These are phyloP conservation scores for Strigomonas galati DNA, from an alignment of 208 protist species.

Conservation along the genomic window DNA sequence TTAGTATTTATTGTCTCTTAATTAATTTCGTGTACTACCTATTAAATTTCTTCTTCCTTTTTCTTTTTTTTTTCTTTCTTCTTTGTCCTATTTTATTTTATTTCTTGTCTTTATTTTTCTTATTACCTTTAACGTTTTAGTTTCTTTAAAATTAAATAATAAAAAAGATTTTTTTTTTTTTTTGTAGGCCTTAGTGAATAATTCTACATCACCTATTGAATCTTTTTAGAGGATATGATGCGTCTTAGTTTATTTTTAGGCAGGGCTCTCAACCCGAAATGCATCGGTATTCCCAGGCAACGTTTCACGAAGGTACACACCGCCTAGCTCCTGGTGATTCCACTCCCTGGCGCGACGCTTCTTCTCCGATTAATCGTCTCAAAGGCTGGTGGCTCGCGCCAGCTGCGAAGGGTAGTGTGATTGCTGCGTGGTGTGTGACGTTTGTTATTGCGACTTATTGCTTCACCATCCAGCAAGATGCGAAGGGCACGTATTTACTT, in stretches of 20 bases:
- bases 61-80: slow-evolving; percentile 1
- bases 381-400: slow-evolving; percentile 77
- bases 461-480: slow-evolving; percentile 83
- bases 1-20: neutral
- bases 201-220: no score
- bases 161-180: slow-evolving; percentile 11
- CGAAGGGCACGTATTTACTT: slow-evolving; percentile 82
- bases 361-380: slow-evolving; percentile 73
- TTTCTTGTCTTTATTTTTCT: neutral
- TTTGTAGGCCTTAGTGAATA: slow-evolving; percentile 7
- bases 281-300: slow-evolving; percentile 77
- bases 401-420: slow-evolving; percentile 77
- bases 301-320: slow-evolving; percentile 86
- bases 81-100: slow-evolving; percentile 1
- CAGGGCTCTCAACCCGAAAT: slow-evolving; percentile 64
- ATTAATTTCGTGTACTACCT: neutral
- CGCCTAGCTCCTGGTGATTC: slow-evolving; percentile 82
- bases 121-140: neutral
- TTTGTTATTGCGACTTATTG: slow-evolving; percentile 73
- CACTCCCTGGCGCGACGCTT: slow-evolving; percentile 78
- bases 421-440: slow-evolving; percentile 78
- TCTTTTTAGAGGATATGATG: slow-evolving; percentile 17
- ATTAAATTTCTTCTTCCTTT: neutral
- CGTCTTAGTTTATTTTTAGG: slow-evolving; percentile 15
- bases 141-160: slow-evolving; percentile 1